Base-by-base conservation (phyloP, 192 early-diverging fungal genomes). In the Geosiphon pyriformis region DNA sequence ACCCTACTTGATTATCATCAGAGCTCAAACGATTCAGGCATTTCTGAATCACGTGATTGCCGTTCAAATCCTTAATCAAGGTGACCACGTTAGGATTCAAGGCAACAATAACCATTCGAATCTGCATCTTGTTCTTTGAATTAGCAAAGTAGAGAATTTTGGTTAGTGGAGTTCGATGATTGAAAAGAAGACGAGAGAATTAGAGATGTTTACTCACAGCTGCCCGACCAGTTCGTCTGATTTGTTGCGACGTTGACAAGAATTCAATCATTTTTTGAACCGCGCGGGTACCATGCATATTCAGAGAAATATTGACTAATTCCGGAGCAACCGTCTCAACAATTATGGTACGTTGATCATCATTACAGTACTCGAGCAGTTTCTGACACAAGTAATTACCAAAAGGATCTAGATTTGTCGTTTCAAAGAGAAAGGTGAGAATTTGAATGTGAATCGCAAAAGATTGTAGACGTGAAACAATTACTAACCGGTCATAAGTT, bases 311-410 rank as follows among this genome's bases (percentile, higher is more conserved):
- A 50, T 74, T 82, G 31, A 92, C 83, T 34, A 94, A 74, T 30
- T 92, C 88, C 4, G 85, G 82, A 0, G 89, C 82, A 17, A 92
- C 88, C 6, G 65, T 81, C 49, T 85, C 81, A 17, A 93, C 85
- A 69, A 92, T 86, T 72, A 80, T 80, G 10, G 83, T 87, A 52
- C 87, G 78, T 67, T 94, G 91, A 7, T 79, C 75, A 60, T 93
- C 90, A 33, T 76, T 84, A 69, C 89, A 90, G 75, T 81, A 79
- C 70, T 94, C 93, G 34, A 94, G 69, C n/a, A 94, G 71, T 68
- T 92, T 93, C 68, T 94, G 93, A 71, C 91, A 93, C 29, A 94
- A 78, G 69, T 94, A 94, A 74, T 94, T 94, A 46, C 93, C 93
- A 78, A 94, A 94, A 1, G 93, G 90, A 77, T 94, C 91, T 84